phyloP scores from a whole-genome alignment of 192 early-diverging fungal species.

The Rhizophlyctis rosea region DNA sequence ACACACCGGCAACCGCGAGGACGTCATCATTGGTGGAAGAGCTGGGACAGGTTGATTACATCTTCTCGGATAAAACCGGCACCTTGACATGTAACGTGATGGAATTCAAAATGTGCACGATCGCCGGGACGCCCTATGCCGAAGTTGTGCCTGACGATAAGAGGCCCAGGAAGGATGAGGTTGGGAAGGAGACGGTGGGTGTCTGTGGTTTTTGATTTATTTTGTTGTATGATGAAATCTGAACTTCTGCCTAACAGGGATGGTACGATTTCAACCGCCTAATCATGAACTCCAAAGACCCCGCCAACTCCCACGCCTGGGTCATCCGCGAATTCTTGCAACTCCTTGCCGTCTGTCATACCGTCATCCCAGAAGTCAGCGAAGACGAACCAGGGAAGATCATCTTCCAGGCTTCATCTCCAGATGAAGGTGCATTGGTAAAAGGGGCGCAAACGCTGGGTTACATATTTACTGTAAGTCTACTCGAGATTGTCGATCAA shows the following conservation, averaged over 20 bases:
- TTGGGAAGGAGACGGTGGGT: conserved; percentile 56
- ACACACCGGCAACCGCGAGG: conserved; percentile 89
- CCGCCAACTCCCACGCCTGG: conserved; percentile 52
- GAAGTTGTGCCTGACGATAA: conserved; percentile 88
- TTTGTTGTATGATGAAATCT: not conserved
- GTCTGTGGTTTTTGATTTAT: not conserved
- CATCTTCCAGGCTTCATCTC: conserved; percentile 92
- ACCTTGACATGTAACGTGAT: conserved; percentile 61
- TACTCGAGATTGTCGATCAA: no score
- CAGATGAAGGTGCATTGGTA: conserved; percentile 93
- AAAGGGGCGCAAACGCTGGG: conserved; percentile 63
- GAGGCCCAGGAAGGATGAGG: conserved; percentile 65
- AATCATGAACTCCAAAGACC: conserved; percentile 34
- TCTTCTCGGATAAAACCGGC: conserved; percentile 93
- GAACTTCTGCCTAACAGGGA: conserved; percentile 23
- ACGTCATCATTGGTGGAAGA: conserved; percentile 95
- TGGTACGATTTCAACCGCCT: conserved; percentile 48
- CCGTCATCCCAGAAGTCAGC: conserved; percentile 88
- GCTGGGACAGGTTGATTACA: conserved; percentile 93
- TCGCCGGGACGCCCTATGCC: conserved; percentile 88
- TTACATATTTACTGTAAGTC: conserved; percentile 44
- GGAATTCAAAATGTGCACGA: conserved; percentile 68
- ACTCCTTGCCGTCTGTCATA: conserved; percentile 91
- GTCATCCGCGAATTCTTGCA: conserved; percentile 87
- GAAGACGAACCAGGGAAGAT: conserved; percentile 67